A percentile compares a stretch with the other conserved stretches of the same genome.
Conservation (phyloP, 495 filamentous ascomycete species). For the Achaetomiella virescens region DNA sequence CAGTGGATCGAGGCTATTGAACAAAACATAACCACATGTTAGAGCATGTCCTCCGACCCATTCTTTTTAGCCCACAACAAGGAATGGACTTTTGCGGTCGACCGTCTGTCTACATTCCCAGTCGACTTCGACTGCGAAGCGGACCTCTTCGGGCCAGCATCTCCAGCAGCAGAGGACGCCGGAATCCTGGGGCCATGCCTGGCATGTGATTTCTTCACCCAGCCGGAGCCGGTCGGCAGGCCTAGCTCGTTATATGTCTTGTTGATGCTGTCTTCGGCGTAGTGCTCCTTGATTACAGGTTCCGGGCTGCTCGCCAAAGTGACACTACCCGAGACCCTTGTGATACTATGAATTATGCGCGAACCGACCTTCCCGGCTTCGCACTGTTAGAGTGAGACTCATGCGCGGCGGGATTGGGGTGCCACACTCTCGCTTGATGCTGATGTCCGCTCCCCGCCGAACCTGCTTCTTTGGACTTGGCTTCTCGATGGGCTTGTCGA, state of each 20-base stretch:
- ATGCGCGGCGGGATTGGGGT: background rate
- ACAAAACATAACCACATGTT: no score
- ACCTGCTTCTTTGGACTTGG: conserved; percentile 7
- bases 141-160: background rate
- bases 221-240: conserved; percentile 33
- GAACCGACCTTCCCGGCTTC: background rate
- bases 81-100: background rate
- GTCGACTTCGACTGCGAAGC: background rate
- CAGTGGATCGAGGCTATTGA: no score
- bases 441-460: conserved; percentile 1
- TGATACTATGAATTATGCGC: conserved; percentile 19
- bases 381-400: background rate
- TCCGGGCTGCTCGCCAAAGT: conserved; percentile 36
- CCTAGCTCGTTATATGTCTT: conserved; percentile 27
- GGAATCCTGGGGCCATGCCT: conserved; percentile 12
- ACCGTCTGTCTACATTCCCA: background rate
- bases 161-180: background rate
- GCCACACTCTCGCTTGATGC: conserved; percentile 2
- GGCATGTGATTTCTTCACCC: conserved; percentile 21
- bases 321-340: conserved; percentile 36
- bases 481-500: conserved; percentile 23
- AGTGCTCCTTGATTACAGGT: conserved; percentile 32
- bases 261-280: conserved; percentile 40
- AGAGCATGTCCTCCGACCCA: background rate
- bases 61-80: conserved; percentile 5